A percentile compares a stretch with the other conserved stretches of the same genome.
Evolutionary conservation across 495 filamentous ascomycete species (phyloP).

Genomic region (Penicillium pancosmium): DNA sequence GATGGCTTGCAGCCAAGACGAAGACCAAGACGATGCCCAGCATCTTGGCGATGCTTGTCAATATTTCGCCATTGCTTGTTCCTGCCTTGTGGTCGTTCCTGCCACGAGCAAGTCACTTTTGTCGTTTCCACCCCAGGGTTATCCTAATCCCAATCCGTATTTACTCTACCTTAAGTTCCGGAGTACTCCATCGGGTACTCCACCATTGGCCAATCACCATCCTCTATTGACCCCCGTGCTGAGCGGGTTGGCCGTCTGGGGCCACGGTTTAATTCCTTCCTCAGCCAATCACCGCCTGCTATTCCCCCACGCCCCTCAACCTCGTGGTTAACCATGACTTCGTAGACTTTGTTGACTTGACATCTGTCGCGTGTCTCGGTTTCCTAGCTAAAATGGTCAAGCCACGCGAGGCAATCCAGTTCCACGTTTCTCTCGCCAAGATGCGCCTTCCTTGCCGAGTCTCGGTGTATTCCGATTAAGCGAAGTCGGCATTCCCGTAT

Average conservation of each 20-base stretch:
- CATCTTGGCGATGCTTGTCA: constrained; percentile 5
- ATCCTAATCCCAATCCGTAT: not conserved
- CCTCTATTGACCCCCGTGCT: not conserved
- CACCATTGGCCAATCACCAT: not conserved
- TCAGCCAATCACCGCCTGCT: not conserved
- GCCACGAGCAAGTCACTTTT: not conserved
- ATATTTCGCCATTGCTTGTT: not conserved
- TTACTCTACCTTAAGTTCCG: not conserved
- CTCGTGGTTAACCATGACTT: constrained; percentile 4
- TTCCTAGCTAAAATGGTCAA: not conserved
- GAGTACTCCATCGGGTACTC: no score
- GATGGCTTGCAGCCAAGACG: not conserved
- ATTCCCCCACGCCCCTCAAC: not conserved
- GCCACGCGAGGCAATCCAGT: not conserved
- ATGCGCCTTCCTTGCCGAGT: not conserved
- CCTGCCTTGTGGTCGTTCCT: not conserved
- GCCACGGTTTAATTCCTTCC: not conserved
- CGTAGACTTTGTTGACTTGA: no score
- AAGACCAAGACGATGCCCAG: constrained; percentile 4
- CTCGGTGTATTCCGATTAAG: not conserved
- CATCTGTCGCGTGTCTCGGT: not conserved
- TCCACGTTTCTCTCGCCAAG: not conserved
- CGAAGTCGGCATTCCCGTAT: not conserved
- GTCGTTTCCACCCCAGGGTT: not conserved
- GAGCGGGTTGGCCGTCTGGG: not conserved